Base-by-base conservation (phyloP, 2,329 filamentous ascomycete species). In the Fusarium sp. region DNA sequence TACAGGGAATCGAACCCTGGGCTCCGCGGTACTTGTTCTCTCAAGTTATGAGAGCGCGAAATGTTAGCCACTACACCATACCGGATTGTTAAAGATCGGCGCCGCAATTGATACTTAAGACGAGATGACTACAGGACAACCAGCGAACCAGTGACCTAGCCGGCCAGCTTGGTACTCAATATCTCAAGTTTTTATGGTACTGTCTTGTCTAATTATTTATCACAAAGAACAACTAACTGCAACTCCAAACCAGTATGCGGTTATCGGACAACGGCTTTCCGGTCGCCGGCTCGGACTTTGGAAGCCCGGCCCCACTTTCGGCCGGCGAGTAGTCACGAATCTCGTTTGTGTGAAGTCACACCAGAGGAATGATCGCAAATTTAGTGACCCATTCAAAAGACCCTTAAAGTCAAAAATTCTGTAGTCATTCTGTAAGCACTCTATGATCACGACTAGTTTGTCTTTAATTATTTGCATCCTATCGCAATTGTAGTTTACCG, bases 21-120 rank as follows among this genome's bases (percentile, higher is more conserved):
- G 61, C 58, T 64, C 61, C 61, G 61, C 61, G 58, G 61, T 8
- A 52, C 45, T 40, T 38, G 7, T 44, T 70, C 72, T 53, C 73
- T 72, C 65, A 75, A 10, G 45, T 72, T 62, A 54, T 76, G 74
- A 76, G 62, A 76, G 74, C 74, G 74, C 70, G 73, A 76, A 76
- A 76, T 76, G 74, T 76, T 76, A 73, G 74, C 74, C 74, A 76
- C 73, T 76, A 76, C 74, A 76, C 74, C 75, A 76, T 76, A 76
- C 74, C 74, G 73, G 74, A 76, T 60, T 31, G 28, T 31, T 31
- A 10, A 31, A 31, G 28, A 31, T 13, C 28, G 10, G 10, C 28
- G 28, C 2, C 28, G 10, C 28, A 31, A 31, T 31, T 31, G 28
- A 33, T 6, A 3, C 7, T 39, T 3, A 56, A 40, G 19, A 31